Evolutionary conservation across 495 filamentous ascomycete genomes (phyloP), one percentile per base, ranked within the genome.

Genomic region (Acidiella bohemica): DNA sequence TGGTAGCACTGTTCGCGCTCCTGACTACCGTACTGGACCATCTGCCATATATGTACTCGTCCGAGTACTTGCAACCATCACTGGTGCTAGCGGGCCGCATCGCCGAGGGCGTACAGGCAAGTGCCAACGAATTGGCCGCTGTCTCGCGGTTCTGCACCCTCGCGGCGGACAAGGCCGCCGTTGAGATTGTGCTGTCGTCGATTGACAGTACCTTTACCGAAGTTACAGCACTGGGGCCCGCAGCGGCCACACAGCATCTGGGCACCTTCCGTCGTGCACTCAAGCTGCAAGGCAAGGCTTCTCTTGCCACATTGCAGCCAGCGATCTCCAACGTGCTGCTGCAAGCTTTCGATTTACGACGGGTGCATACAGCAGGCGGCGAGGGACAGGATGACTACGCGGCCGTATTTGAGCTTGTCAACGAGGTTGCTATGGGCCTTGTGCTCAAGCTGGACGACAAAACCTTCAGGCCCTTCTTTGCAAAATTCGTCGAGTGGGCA

Each of bases 371-470:
- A 44, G 8, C 4, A 44, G 35, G 37, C 0, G 21, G 46, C 17
- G 50, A 61, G 6, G n/a, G n/a, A n/a, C n/a, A n/a, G n/a, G 57
- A 66, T 12, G 52, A 49, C 24, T 67, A 67, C 21, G 59, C 66
- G 19, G 65, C 71, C 19, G 65, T 70, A 33, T 64, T 83, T n/a
- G 84, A 93, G 57, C 63, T 62, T 2, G 49, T 83, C 39, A 75
- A 82, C 48, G 67, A 77, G 9, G 67, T 76, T 2, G 76, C 75
- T 0, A 73, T 96, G 27, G 80, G 84, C 57, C 87, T 93, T 76
- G 81, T 90, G 36, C 82, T 92, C 63, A 95, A 95, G 68, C 70
- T 96, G 16, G 96, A 94, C 59, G 92, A 97, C 59, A 74, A 79
- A n/a, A 73, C 81, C 13, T 97, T 96, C 72, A 73, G 87, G n/a